Conservation (phyloP, 75 land plant genomes). For the Pinus albicaulis region DNA sequence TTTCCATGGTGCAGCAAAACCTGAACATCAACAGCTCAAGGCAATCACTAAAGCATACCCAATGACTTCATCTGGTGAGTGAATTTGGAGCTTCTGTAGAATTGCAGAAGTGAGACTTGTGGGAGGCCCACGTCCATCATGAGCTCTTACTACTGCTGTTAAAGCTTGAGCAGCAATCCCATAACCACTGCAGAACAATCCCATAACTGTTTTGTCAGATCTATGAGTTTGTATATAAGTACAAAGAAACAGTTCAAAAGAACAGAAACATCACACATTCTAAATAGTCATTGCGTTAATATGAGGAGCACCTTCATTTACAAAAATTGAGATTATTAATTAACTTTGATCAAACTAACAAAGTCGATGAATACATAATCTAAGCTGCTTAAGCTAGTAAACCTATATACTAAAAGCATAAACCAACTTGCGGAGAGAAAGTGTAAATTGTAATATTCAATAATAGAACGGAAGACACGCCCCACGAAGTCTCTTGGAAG, state of each 20-base stretch:
- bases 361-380: neutral
- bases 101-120: conserved; percentile 65
- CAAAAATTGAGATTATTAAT: neutral
- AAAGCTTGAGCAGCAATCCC: conserved; percentile 92
- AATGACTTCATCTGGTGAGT: conserved; percentile 79
- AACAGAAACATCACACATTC: neutral
- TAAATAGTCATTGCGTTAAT: too few relatives aligned
- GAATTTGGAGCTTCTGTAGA: conserved; percentile 48
- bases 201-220: neutral
- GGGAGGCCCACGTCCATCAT: conserved; percentile 92
- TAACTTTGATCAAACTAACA: neutral
- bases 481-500: too few relatives aligned
- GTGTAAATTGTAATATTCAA: too few relatives aligned
- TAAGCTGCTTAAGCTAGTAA: too few relatives aligned
- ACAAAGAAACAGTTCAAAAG: neutral
- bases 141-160: conserved; percentile 73
- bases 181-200: conserved; percentile 72
- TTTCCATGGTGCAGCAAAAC: neutral
- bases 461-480: too few relatives aligned
- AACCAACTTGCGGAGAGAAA: too few relatives aligned
- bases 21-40: conserved; percentile 8
- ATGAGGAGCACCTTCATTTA: neutral
- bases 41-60: conserved; percentile 18
- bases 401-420: too few relatives aligned
- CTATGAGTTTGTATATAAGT: neutral